Base-by-base conservation (phyloP, 2,329 filamentous ascomycete genomes). In the Phoma sp. region DNA sequence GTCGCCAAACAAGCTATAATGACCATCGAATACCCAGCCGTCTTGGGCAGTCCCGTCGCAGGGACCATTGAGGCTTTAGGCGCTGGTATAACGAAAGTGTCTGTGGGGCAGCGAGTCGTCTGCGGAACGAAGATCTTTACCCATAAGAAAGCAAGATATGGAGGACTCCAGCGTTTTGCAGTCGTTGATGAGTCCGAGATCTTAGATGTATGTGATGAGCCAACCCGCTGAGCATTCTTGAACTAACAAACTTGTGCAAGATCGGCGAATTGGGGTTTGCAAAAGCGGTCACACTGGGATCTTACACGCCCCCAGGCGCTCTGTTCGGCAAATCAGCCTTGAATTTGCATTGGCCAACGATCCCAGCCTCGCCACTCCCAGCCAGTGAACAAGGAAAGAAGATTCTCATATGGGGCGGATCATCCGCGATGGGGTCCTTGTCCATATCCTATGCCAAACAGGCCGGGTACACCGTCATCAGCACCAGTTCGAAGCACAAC, bases 341-440 rank as follows among this genome's bases (percentile, higher is more conserved):
- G 22, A 56, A 61, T 9, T 40, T 62, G 55, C 55, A 59, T 25
- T 51, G 51, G 8, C 64, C 65, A 4, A 57, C 60, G 3, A 50
- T 67, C 21, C 64, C 60, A 12, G 43, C 57, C 3, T 51, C 50
- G 4, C 48, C 55, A n/a, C 57, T 65, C 4, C 62, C 58, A 1
- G 54, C 52, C 1, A 53, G 36, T n/a, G 60, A 66, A 6, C 44
- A 64, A 21, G 62, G 60, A 2, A 70, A 67, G 61, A 75, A 67
- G 25, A 62, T 82, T 4, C 65, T 82, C 5, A 68, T 81, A 13
- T 81, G 76, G 76, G 78, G 76, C 25, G 78, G 77, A 25, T 80
- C 77, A 33, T 79, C 78, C 74, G 69, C 64, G 68, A 63, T 60
- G 59, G 63, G 74, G 64, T 46, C 77, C 12, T 52, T 67, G 4